A percentile compares a stretch with the other conserved stretches of the same genome.
Evolutionary conservation across 2,329 filamentous ascomycete genomes (phyloP).

Genomic region (Thelonectria rubi): DNA sequence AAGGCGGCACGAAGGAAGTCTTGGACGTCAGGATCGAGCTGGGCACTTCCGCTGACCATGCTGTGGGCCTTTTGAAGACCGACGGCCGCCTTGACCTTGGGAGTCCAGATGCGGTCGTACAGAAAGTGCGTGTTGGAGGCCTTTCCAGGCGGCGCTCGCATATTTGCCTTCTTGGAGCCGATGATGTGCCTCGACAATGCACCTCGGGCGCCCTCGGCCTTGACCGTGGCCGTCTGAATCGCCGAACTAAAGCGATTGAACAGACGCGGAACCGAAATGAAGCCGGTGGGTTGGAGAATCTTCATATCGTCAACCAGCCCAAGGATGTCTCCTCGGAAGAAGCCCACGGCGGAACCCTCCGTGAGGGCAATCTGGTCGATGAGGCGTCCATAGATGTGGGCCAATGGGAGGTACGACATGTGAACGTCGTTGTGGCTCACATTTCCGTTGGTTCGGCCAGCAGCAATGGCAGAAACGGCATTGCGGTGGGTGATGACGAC

Average conservation of each 20-base stretch:
- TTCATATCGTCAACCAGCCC: slow-evolving; percentile 93
- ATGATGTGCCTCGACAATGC: slow-evolving; percentile 83
- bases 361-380: slow-evolving; percentile 80
- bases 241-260: slow-evolving; percentile 90
- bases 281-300: slow-evolving; percentile 80
- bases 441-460: slow-evolving; percentile 64
- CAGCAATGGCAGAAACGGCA: slow-evolving; percentile 76
- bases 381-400: slow-evolving; percentile 92
- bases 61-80: slow-evolving; percentile 77
- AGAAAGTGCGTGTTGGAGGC: slow-evolving; percentile 82
- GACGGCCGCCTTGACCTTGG: slow-evolving; percentile 84
- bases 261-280: slow-evolving; percentile 89
- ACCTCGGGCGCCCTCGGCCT: slow-evolving; percentile 82
- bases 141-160: slow-evolving; percentile 75
- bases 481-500: slow-evolving; percentile 84
- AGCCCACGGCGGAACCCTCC: slow-evolving; percentile 80
- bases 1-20: slow-evolving; percentile 88
- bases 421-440: slow-evolving; percentile 66
- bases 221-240: slow-evolving; percentile 80
- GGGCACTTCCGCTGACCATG: slow-evolving; percentile 90
- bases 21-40: slow-evolving; percentile 87
- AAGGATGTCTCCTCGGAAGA: slow-evolving; percentile 91
- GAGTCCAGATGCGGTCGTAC: slow-evolving; percentile 89
- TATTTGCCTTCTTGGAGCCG: slow-evolving; percentile 78
- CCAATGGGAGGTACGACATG: slow-evolving; percentile 90